A percentile compares a stretch with the other conserved stretches of the same genome.
These are phyloP conservation scores for Penicillium tannophilum DNA, from an alignment of 495 filamentous ascomycete genomes.

Conservation along the genomic window DNA sequence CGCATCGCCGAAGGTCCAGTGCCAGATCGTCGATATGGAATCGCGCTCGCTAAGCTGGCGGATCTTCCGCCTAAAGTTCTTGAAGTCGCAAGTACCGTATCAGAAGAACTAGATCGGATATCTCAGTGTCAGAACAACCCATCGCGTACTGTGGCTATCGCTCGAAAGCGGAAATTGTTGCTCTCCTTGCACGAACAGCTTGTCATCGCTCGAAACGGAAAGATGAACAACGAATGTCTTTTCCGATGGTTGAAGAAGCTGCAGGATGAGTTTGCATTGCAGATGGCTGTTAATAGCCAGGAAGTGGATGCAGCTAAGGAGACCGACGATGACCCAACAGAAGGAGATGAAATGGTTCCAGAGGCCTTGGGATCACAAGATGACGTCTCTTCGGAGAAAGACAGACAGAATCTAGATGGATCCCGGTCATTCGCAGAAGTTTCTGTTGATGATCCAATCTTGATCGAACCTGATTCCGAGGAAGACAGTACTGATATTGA, in stretches of 20 bases:
- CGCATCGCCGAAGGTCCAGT: conserved; percentile 71
- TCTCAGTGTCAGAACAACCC: conserved; percentile 57
- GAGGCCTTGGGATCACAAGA: not conserved
- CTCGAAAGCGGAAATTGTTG: conserved; percentile 69
- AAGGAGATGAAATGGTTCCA: not conserved
- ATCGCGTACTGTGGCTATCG: conserved; percentile 56
- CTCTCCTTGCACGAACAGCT: conserved; percentile 75
- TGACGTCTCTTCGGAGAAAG: not conserved
- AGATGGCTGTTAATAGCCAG: conserved; percentile 66
- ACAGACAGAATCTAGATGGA: not conserved
- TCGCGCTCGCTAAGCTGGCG: conserved; percentile 75
- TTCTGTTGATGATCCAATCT: conserved; percentile 2
- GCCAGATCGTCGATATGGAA: conserved; percentile 71
- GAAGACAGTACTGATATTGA: not conserved
- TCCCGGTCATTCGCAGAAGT: not conserved
- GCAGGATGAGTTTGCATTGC: conserved; percentile 73
- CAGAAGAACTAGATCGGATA: conserved; percentile 57
- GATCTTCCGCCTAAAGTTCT: conserved; percentile 70
- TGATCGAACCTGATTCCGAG: conserved; percentile 14
- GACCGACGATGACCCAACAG: conserved; percentile 12
- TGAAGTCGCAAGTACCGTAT: conserved; percentile 65
- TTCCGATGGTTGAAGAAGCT: conserved; percentile 66
- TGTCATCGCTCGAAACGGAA: conserved; percentile 66
- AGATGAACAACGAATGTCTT: conserved; percentile 66
- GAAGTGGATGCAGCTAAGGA: conserved; percentile 24